Base-by-base conservation (phyloP, 805 yeast species). In the Suhomyces prunicola region DNA sequence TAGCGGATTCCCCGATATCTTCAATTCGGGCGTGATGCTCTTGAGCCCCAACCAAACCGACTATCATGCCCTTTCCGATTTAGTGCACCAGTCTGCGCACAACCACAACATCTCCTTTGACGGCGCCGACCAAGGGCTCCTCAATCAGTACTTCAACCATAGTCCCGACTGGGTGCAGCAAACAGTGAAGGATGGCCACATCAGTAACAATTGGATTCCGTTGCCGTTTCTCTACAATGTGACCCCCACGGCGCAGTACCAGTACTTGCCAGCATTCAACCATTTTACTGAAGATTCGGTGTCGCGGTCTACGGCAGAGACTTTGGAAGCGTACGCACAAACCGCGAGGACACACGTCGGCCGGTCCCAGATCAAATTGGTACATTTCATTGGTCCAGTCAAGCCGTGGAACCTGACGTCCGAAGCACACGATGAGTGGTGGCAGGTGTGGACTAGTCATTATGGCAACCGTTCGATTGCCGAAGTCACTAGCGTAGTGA, bases 111-210 rank as follows among this genome's bases (percentile, higher is more conserved):
- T 66, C 1, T 68, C 78, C 3, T 88, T 90, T 60, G 97, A 91
- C 69, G 96, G 96, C 42, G 93, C 96, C 2, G 97, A 91, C 69
- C 97, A 91, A 68, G 97, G 97, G 10, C 74, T 91, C 36, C 74
- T 91, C 57, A 91, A 91, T 68, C 88, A 88, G 63, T 86, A 80
- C 62, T 90, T 88, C 65, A 78, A 76, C 53, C 45, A 65, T 8
- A 62, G 68, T 45, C 77, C 77, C 10, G 75, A 74, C 58, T 74
- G 79, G 79, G 71, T 74, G 52, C 49, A 41, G 5, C 44, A 35
- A 19, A 39, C 36, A 6, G 24, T 47, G 12, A 47, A 12, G 4
- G 35, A 39, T 13, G 57, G 24, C 36, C 23, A n/a, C 31, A 10
- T 47, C 7, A 39, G 36, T 15, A 49, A 72, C 31, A 67, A 70